Evolutionary conservation across 306 rosid species (phyloP).

Genomic region (Oxytropis ochrocephala): DNA sequence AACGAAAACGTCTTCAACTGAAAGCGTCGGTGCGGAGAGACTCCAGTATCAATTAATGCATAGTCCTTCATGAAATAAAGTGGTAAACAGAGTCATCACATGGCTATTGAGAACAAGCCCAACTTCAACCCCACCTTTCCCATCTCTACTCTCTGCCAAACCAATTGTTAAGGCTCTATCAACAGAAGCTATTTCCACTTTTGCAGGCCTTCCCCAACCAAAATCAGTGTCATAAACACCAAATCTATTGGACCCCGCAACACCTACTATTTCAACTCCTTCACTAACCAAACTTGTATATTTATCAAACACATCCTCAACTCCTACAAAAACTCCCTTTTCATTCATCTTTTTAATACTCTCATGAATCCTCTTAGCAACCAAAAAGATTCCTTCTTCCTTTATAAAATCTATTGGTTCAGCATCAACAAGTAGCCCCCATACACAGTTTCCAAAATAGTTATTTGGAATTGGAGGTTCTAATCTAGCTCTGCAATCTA

Average conservation of each 20-base stretch:
- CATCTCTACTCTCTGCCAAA: conserved; percentile 18
- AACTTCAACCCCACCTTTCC: conserved; percentile 25
- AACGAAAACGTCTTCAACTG: too few species aligned
- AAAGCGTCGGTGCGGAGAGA: too few species aligned
- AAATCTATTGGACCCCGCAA: conserved; percentile 37
- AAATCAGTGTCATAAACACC: conserved; percentile 35
- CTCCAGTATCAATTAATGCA: neutral
- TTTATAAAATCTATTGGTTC: neutral
- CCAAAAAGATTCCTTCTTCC: neutral
- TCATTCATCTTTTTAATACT: neutral
- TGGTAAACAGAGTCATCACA: neutral
- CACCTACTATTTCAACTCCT: neutral
- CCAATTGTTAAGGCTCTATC: conserved; percentile 19
- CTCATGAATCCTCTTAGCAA: neutral
- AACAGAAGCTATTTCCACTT: conserved; percentile 31
- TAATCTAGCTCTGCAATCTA: conserved; percentile 5
- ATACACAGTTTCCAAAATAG: conserved; percentile 18
- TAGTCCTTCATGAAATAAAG: neutral
- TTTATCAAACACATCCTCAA: neutral
- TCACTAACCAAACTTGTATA: neutral
- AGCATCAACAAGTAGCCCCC: neutral
- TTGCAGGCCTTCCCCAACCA: conserved; percentile 43
- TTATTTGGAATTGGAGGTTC: conserved; percentile 15
- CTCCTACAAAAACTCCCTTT: neutral
- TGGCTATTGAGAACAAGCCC: conserved; percentile 1